Percentiles rank a stretch among this genome's conserved stretches.
Evolutionary conservation across 2,329 filamentous ascomycete species (phyloP).

Genomic region (Fusarium sororula): DNA sequence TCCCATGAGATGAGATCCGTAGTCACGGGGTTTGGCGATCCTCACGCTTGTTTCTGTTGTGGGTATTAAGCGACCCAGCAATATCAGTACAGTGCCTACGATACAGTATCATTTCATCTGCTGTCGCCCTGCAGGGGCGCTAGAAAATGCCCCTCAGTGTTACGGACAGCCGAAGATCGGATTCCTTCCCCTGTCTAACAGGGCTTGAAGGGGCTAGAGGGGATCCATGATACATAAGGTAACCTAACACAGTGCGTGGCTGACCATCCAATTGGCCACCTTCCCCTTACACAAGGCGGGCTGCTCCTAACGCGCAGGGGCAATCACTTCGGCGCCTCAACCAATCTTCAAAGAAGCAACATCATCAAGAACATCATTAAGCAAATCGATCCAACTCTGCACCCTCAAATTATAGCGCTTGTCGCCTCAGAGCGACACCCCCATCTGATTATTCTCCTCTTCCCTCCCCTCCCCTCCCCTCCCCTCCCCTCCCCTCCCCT

Average conservation of each 20-base stretch:
- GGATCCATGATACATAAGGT: neutral
- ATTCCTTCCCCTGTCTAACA: neutral
- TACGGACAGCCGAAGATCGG: slow-evolving; percentile 4
- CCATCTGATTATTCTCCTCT: neutral
- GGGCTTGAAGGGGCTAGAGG: neutral
- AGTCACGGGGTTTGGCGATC: slow-evolving; percentile 15
- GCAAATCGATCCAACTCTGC: neutral
- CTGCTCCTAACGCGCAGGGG: slow-evolving; percentile 6
- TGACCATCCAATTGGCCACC: slow-evolving; percentile 9
- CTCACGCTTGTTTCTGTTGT: slow-evolving; percentile 11
- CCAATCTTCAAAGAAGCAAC: slow-evolving; percentile 28
- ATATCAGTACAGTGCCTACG: neutral
- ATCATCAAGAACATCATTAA: slow-evolving; percentile 4
- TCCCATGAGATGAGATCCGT: neutral
- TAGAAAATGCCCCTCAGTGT: slow-evolving; percentile 5
- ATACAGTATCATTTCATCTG: neutral
- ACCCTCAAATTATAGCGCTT: slow-evolving; percentile 3
- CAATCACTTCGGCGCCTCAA: slow-evolving; percentile 5
- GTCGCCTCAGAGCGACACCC: neutral
- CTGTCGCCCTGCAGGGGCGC: neutral
- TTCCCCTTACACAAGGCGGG: neutral
- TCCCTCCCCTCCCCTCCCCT: neutral
- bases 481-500: neutral
- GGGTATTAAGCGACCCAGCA: neutral
- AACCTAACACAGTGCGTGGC: slow-evolving; percentile 4